Evolutionary conservation across 2,329 filamentous ascomycete genomes (phyloP).

Genomic region (Fusarium tanahbumbuense): DNA sequence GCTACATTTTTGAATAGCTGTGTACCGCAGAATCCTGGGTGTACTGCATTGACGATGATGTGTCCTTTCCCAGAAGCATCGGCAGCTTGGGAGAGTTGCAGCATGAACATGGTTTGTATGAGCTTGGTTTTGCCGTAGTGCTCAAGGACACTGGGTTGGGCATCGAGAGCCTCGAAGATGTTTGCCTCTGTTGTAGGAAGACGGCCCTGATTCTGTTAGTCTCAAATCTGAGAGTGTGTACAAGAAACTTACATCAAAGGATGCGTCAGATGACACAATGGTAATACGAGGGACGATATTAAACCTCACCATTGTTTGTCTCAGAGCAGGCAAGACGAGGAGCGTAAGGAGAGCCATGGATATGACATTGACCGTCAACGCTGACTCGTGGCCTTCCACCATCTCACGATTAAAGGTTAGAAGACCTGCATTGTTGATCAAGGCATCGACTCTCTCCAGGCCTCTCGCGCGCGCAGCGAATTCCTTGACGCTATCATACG

Average conservation of each 20-base stretch:
- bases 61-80: constrained; percentile 48
- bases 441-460: constrained; percentile 56
- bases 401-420: constrained; percentile 30
- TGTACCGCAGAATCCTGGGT: constrained; percentile 57
- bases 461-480: constrained; percentile 51
- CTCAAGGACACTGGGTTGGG: constrained; percentile 30
- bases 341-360: constrained; percentile 59
- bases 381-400: constrained; percentile 56
- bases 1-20: constrained; percentile 52
- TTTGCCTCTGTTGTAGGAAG: constrained; percentile 51
- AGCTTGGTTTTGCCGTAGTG: constrained; percentile 51
- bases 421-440: constrained; percentile 56
- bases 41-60: constrained; percentile 54
- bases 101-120: constrained; percentile 46
- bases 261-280: constrained; percentile 54
- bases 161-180: constrained; percentile 51
- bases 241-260: constrained; percentile 28
- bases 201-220: constrained; percentile 39
- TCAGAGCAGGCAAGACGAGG: constrained; percentile 57
- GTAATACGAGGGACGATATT: constrained; percentile 53
- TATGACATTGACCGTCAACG: constrained; percentile 61
- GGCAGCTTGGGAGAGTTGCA: constrained; percentile 51
- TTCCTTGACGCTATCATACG: constrained; percentile 50
- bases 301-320: constrained; percentile 49
- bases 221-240: fast-evolving